These are phyloP conservation scores for Rheum nobile DNA, from an alignment of 148 eudicot genomes.

Conservation along the genomic window DNA sequence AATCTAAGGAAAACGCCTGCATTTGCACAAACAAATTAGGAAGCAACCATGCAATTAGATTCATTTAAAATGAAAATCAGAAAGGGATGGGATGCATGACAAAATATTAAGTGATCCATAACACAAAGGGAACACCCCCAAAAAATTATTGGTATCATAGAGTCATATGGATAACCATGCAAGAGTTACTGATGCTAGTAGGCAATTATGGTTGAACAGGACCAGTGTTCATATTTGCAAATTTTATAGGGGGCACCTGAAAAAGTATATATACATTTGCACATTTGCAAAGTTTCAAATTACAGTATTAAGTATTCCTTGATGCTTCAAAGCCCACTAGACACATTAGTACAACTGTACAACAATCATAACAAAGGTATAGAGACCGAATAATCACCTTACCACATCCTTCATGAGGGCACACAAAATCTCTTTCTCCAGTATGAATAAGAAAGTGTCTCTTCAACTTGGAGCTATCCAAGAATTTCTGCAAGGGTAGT, in stretches of 20 bases:
- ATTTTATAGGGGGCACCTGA: background rate
- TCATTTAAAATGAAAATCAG: background rate
- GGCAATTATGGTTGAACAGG: background rate
- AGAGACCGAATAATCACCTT: conserved; percentile 49
- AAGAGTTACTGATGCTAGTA: background rate
- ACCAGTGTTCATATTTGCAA: background rate
- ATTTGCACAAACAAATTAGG: conserved; percentile 14
- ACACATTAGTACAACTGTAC: background rate
- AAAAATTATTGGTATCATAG: background rate
- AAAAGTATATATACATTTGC: background rate
- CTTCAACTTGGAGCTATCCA: conserved; percentile 95
- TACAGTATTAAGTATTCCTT: background rate
- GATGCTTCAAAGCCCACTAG: background rate
- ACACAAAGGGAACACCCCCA: background rate
- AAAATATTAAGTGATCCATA: background rate
- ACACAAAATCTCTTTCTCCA: conserved; percentile 84
- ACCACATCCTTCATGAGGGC: conserved; percentile 97
- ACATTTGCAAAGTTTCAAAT: background rate
- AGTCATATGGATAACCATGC: background rate
- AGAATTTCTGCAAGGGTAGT: conserved; percentile 71
- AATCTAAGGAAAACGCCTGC: conserved; percentile 97
- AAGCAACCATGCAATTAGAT: background rate
- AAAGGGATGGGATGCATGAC: background rate
- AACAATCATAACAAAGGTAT: background rate
- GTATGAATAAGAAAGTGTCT: conserved; percentile 96